Evolutionary conservation across 2,329 filamentous ascomycete genomes (phyloP).

Genomic region (Colletotrichum sp.): DNA sequence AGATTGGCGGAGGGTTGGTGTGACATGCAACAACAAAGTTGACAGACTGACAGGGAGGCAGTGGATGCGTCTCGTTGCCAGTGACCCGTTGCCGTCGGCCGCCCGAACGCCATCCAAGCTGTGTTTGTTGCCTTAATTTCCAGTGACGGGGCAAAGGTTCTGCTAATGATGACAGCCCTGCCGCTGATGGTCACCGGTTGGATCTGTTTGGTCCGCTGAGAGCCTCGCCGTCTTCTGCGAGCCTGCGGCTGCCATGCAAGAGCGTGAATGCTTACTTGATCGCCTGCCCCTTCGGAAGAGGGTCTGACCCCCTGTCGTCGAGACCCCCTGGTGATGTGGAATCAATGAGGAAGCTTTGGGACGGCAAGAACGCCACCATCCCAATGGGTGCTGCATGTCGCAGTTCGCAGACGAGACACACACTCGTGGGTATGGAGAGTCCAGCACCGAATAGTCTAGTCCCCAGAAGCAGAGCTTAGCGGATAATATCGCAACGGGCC

Average conservation of each 20-base stretch:
- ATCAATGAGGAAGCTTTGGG: background rate
- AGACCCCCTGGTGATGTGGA: conserved; percentile 10
- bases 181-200: background rate
- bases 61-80: background rate
- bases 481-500: background rate
- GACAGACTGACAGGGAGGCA: background rate
- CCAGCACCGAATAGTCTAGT: background rate
- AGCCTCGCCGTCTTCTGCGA: background rate
- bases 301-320: conserved; percentile 1
- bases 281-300: background rate
- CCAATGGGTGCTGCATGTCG: conserved; percentile 10
- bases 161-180: background rate
- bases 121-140: background rate
- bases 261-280: background rate
- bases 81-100: background rate
- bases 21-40: background rate
- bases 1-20: background rate
- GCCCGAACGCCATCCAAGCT: background rate
- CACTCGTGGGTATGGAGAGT: background rate
- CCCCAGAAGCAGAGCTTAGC: background rate
- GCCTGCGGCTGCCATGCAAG: background rate
- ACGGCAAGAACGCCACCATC: conserved; percentile 1
- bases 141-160: background rate
- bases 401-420: conserved; percentile 9
- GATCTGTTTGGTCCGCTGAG: background rate